Conservation (phyloP, 257 asterid genomes). For the Buddleja alternifolia region DNA sequence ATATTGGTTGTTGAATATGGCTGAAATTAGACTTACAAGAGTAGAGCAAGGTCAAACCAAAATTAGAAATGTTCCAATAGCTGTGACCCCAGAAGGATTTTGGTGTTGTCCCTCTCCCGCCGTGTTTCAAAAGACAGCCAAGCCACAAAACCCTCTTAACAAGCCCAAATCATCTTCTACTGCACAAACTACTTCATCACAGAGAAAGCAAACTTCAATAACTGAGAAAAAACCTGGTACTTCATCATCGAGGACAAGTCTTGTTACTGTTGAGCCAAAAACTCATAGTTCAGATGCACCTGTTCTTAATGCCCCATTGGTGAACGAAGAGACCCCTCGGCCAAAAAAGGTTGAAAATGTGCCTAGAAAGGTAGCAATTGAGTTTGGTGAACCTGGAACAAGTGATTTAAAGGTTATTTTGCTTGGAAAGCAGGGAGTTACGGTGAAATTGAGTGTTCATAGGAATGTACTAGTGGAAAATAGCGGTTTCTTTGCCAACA, state of each 20-base stretch:
- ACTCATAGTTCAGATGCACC: conserved; percentile 47
- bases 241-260: conserved; percentile 35
- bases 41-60: conserved; percentile 78
- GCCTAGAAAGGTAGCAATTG: conserved; percentile 77
- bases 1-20: conserved; percentile 38
- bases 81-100: conserved; percentile 95
- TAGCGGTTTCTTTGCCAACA: conserved; percentile 64
- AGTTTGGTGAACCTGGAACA: conserved; percentile 92
- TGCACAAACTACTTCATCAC: conserved; percentile 34
- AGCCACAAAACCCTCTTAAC: conserved; percentile 57
- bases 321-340: conserved; percentile 50
- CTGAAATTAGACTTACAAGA: conserved; percentile 65
- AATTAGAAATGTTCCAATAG: conserved; percentile 82
- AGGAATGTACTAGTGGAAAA: conserved; percentile 60
- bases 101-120: conserved; percentile 99
- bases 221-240: conserved; percentile 50
- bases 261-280: conserved; percentile 46
- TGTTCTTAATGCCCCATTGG: conserved; percentile 33
- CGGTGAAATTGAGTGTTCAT: conserved; percentile 91
- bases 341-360: conserved; percentile 54
- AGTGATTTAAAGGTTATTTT: conserved; percentile 82
- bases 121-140: conserved; percentile 73
- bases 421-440: conserved; percentile 75
- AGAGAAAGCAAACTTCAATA: conserved; percentile 49
- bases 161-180: conserved; percentile 56